Percentiles rank a stretch among this genome's conserved stretches.
Evolutionary conservation across 2,329 filamentous ascomycete genomes (phyloP).

Genomic region (Leptodontidium sp.): DNA sequence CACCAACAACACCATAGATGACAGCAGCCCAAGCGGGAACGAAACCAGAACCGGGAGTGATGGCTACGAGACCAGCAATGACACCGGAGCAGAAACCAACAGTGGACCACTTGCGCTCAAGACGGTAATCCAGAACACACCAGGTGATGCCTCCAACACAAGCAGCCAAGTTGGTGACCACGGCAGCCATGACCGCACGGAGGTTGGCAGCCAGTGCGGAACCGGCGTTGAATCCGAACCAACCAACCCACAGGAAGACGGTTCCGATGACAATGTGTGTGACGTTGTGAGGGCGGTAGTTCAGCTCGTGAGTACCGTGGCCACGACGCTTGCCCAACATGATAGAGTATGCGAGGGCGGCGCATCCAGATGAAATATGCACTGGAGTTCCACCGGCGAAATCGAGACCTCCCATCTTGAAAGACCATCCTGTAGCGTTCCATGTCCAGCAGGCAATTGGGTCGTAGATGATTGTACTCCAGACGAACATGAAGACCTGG

Average conservation of each 20-base stretch:
- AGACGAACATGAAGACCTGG: constrained; percentile 92
- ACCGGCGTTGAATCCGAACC: constrained; percentile 95
- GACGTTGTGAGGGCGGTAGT: constrained; percentile 92
- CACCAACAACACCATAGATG: constrained; percentile 79
- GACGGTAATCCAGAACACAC: constrained; percentile 87
- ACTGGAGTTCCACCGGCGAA: constrained; percentile 92
- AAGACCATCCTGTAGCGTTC: constrained; percentile 85
- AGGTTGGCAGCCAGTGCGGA: constrained; percentile 83
- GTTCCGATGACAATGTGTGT: constrained; percentile 92
- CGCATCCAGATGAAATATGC: constrained; percentile 83
- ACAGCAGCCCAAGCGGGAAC: constrained; percentile 87
- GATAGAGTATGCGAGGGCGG: constrained; percentile 88
- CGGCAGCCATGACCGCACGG: constrained; percentile 84
- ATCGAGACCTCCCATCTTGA: constrained; percentile 81
- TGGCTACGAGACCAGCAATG: constrained; percentile 85
- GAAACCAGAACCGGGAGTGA: constrained; percentile 86
- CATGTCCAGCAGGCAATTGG: constrained; percentile 96
- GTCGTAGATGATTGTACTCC: constrained; percentile 90
- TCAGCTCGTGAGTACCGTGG: constrained; percentile 86
- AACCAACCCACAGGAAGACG: constrained; percentile 93
- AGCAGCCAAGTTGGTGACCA: constrained; percentile 86
- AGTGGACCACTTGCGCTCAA: constrained; percentile 91
- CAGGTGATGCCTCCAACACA: constrained; percentile 87
- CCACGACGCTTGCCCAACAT: constrained; percentile 79
- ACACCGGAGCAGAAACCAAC: constrained; percentile 94